Evolutionary conservation across 2,329 filamentous ascomycete species (phyloP).

Genomic region (Bipolaris victoriae): DNA sequence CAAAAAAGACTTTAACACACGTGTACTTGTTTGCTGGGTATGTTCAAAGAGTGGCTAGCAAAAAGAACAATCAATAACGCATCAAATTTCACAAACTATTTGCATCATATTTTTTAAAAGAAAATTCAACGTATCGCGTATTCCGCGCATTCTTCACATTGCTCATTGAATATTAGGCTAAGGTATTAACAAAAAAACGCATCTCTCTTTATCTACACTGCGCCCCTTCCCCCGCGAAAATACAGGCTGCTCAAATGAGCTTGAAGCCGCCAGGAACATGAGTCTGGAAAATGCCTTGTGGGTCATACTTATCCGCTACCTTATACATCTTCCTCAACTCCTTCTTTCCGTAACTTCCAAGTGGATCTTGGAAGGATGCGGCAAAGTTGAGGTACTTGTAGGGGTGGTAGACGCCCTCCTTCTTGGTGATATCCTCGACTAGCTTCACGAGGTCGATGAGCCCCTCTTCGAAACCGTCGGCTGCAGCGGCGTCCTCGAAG

Average conservation of each 20-base stretch:
- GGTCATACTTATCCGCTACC: constrained; percentile 33
- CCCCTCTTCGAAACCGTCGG: constrained; percentile 21
- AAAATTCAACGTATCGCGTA: background rate
- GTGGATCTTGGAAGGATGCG: constrained; percentile 44
- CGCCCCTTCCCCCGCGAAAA: no score
- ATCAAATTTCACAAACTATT: no score
- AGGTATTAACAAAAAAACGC: background rate
- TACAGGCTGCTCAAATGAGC: constrained; percentile 9
- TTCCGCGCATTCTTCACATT: background rate
- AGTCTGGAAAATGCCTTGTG: constrained; percentile 32
- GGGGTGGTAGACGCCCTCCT: constrained; percentile 23
- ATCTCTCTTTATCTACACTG: background rate
- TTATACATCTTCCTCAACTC: constrained; percentile 14
- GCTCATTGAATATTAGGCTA: background rate
- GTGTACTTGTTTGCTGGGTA: no score
- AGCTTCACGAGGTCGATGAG: constrained; percentile 28
- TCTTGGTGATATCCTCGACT: constrained; percentile 25
- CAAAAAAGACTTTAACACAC: no score
- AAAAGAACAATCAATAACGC: no score
- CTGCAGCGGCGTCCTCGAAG: constrained; percentile 22
- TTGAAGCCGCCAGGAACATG: constrained; percentile 33
- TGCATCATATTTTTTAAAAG: background rate
- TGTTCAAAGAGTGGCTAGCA: no score
- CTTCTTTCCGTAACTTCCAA: constrained; percentile 26
- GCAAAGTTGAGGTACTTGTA: constrained; percentile 46